Evolutionary conservation across 352 stramenopile species (phyloP), one percentile per base, ranked within the genome.

Genomic region (Phytophthora sojae): DNA sequence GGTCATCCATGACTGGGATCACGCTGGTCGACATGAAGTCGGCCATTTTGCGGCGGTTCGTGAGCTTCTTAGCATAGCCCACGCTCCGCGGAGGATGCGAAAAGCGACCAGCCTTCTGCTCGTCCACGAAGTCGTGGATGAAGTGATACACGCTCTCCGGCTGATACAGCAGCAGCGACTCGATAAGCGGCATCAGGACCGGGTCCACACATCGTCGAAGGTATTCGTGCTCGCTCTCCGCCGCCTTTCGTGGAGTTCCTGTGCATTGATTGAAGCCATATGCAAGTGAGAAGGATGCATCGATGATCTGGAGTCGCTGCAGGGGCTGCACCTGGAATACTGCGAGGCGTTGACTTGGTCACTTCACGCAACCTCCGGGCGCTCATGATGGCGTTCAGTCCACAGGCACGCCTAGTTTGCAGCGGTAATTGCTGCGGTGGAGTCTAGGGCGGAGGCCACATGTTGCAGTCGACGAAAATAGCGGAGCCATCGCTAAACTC

Each of bases 11-110:
- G 35, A 96, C 77, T 23, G 88, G 88, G 44, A 96, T 91, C 30
- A 94, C 86, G 37, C 79, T 94, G 50, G 85, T 91, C 17, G 86
- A 89, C 86, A 96, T 94, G 64, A 93, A 95, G 39, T 93, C 83
- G 29, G 88, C 85, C 88, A 94, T 96, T 51, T 89, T 90, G 12
- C 77, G 79, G 11, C 85, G 88, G 35, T 83, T 90, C 3, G 85
- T 81, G 15, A 93, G 80, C 59, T 91, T 93, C 52, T 84, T 92
- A 12, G 85, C 85, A 39, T 92, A 90, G 51, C 81, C 75, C 15
- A 81, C 65, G 23, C 57, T 77, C 11, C 61, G 63, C 8, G 69
- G 57, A 32, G 26, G 54, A 19, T 74, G 45, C 30, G 67, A 50
- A 52, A 92, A 92, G 23, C 86, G 80, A 19, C 39, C 54, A 2